A percentile compares a stretch with the other conserved stretches of the same genome.
These are phyloP conservation scores for Naegleria lovaniensis DNA, from an alignment of 208 protist species.

Conservation along the genomic window DNA sequence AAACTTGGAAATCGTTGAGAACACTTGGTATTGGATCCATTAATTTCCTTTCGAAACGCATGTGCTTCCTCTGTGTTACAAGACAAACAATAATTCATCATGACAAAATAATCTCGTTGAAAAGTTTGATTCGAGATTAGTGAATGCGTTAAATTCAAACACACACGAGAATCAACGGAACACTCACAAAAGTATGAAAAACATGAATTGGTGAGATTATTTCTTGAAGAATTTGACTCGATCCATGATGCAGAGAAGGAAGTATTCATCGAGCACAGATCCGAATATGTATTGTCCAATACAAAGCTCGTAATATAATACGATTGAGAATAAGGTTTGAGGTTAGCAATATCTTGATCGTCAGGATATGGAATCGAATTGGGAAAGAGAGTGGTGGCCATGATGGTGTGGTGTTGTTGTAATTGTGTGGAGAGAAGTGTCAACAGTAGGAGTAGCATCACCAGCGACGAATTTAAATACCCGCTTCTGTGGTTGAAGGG, in stretches of 20 bases:
- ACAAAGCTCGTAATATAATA: background rate
- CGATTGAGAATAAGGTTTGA: background rate
- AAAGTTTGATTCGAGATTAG: background rate
- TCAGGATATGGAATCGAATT: background rate
- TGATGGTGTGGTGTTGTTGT: no score
- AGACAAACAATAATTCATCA: background rate
- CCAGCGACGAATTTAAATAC: no score
- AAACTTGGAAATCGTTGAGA: background rate
- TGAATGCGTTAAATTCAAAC: background rate
- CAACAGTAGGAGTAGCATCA: no score
- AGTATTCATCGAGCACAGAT: background rate
- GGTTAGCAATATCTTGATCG: background rate
- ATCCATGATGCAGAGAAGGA: no score
- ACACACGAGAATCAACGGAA: background rate
- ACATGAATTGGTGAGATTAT: no score
- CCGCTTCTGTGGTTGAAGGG: no score
- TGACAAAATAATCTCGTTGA: background rate
- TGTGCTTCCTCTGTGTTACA: background rate
- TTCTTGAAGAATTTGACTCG: no score
- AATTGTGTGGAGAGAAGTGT: no score
- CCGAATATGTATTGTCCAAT: background rate
- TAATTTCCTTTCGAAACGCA: background rate
- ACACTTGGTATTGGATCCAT: background rate
- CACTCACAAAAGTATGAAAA: background rate
- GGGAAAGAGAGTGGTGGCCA: no score